Evolutionary conservation across 2,329 filamentous ascomycete species (phyloP), one percentile per base, ranked within the genome.

Genomic region (Sclerotinia nivalis): DNA sequence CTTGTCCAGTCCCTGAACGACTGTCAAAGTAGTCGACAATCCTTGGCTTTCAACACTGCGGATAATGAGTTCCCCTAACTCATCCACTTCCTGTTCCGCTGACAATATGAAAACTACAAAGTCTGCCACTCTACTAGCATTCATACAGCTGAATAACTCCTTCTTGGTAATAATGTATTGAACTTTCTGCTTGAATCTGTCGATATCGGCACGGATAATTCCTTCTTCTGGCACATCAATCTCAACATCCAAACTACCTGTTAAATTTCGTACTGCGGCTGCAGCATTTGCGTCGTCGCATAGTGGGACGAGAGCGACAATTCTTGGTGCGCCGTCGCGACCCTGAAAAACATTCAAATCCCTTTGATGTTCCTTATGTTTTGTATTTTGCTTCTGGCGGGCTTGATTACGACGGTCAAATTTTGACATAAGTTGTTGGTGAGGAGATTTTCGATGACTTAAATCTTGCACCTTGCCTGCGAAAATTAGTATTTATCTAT

Each of bases 351-450:
- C 84, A 50, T 89, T 92, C 0, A 87, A 89, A 66, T 93, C 91
- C 75, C 91, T 91, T 61, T 91, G 85, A 78, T 96, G 91, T 76
- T 96, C 93, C 78, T 89, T 89, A 78, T 93, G 89, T 81, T 98
- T 97, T 75, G 89, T 85, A 72, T 91, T 83, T 77, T 95, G 92
- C 80, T 91, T 89, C 84, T 99, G 96, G 81, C 95, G 95, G 75
- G 93, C 92, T 83, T 97, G 93, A 81, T 99, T 98, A 76, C 93
- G 90, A 71, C 96, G 91, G 81, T 97, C 93, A 80, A 99, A 87
- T 82, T 98, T 99, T 71, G 93, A 97, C 92, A 97, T 95, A 82
- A 97, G 88, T 83, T 97, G 93, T 80, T 99, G 96, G 80, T 97
- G 93, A 69, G 93, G 93, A 22, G 95, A 97, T 81, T 93, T 96